phyloP scores from a whole-genome alignment of 345 rosid species.

The Abelmoschus esculentus region DNA sequence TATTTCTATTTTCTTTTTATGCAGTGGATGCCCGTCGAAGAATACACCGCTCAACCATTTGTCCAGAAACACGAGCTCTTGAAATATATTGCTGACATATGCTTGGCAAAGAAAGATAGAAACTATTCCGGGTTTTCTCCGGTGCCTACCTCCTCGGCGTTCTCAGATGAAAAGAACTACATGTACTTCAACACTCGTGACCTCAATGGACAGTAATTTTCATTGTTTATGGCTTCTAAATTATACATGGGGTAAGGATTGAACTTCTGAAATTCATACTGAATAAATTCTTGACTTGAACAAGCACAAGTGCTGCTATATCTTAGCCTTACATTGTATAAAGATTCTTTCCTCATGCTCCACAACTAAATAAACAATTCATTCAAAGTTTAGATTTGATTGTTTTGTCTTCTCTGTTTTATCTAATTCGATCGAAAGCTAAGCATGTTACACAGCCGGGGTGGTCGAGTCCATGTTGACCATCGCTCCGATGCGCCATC shows the following conservation, averaged over 20 bases:
- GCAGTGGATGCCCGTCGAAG: conserved; percentile 75
- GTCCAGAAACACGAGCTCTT: conserved; percentile 26
- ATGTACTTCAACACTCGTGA: conserved; percentile 25
- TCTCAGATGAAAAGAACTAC: conserved; percentile 16
- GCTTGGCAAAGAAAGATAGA: conserved; percentile 27
- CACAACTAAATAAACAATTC: not conserved
- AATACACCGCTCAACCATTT: conserved; percentile 24
- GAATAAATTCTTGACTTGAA: not conserved
- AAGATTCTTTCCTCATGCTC: not conserved
- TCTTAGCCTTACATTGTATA: not conserved
- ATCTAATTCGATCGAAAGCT: not conserved
- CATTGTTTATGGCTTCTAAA: not conserved
- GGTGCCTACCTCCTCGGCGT: conserved; percentile 16
- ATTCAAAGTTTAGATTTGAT: not conserved
- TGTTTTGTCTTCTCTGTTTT: not conserved
- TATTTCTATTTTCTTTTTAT: conserved; percentile 7
- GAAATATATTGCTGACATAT: conserved; percentile 24
- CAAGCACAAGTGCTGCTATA: not conserved
- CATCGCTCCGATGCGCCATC: not conserved
- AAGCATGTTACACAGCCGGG: not conserved
- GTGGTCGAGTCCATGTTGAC: not conserved
- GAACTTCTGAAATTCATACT: not conserved
- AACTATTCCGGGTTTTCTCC: conserved; percentile 31
- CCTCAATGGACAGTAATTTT: not conserved
- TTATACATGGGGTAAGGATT: not conserved